Base-by-base conservation (phyloP, 78 protist genomes). In the Dictyostelium brefeldianum region DNA sequence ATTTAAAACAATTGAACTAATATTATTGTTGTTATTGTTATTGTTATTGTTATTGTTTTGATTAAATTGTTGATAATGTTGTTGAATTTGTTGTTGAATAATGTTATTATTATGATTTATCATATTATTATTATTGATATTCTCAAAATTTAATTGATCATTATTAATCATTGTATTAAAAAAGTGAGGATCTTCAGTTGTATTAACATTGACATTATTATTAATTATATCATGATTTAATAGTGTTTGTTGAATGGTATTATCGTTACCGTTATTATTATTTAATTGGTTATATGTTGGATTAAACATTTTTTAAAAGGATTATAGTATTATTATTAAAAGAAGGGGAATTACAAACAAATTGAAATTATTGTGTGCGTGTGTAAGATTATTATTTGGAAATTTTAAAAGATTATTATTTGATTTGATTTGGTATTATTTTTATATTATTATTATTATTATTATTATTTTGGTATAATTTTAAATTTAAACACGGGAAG, bases 11-110 rank as follows among this genome's bases (percentile, higher is more conserved):
- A 51, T 25, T 25, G 65, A 51, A n/a, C 3, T 64, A 27, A 22
- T 27, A 5, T 14, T 31, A 10, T 10, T 64, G 9, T 11, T 64
- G 14, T 43, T 69, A 36, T 12, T 9, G n/a, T 31, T 65, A 31
- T 65, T 65, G 10, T 69, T 41, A 41, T 25, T 69, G 9, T 25
- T 69, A 41, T 69, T 71, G 20, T 46, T 71, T n/a, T 71, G 20
- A 18, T 41, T n/a, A 71, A 25, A 62, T 25, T 62, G 70, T n/a
- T 62, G 70, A 25, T 62, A 22, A 22, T 62, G 70, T n/a, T 62
- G 70, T 62, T 29, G 20, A 62, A 62, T 62, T 62, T 62, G 70
- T 25, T 62, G 70, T 62, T 62, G 70, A 11, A 62, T 62, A 29
- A 62, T 62, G 27, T 62, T 73, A 41, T 62, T 73, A 41, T 43